Evolutionary conservation across 768 basidiomycete genomes (phyloP).

Genomic region (Leucocoprinus birnbaumii): DNA sequence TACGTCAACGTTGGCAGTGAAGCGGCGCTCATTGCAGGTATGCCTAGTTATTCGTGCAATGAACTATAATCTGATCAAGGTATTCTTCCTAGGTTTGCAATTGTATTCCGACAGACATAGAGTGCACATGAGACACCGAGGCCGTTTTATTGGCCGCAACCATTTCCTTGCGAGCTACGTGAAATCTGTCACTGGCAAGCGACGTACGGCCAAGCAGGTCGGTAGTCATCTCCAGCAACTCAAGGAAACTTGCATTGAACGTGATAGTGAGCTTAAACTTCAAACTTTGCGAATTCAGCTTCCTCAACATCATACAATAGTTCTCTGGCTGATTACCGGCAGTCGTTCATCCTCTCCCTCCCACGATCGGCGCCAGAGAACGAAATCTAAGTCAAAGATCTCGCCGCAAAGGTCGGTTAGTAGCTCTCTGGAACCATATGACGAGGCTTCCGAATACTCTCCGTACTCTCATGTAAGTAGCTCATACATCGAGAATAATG

Average conservation of each 20-base stretch:
- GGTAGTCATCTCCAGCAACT: constrained; percentile 78
- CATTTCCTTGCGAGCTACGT: constrained; percentile 78
- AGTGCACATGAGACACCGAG: constrained; percentile 58
- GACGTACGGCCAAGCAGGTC: constrained; percentile 73
- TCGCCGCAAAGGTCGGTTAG: not conserved
- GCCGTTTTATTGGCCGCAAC: constrained; percentile 75
- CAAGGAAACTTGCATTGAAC: constrained; percentile 60
- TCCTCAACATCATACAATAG: not conserved
- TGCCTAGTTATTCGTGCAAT: constrained; percentile 8
- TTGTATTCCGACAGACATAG: constrained; percentile 64
- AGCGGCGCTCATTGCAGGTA: constrained; percentile 70
- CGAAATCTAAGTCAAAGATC: not conserved
- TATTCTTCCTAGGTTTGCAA: constrained; percentile 47
- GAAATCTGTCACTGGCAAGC: constrained; percentile 57
- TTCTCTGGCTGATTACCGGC: constrained; percentile 9
- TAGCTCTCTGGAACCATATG: constrained; percentile 1
- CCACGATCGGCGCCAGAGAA: not conserved
- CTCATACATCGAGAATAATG: too few species aligned
- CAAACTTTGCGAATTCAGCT: not conserved
- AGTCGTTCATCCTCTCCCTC: constrained; percentile 3
- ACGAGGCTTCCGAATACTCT: not conserved
- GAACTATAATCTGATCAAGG: not conserved
- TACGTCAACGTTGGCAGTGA: constrained; percentile 31
- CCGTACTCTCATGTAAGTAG: not conserved
- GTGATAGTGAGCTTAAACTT: not conserved